Evolutionary conservation across 169 alveolate species (phyloP), one percentile per base, ranked within the genome.

Genomic region (Plasmodium berghei): DNA sequence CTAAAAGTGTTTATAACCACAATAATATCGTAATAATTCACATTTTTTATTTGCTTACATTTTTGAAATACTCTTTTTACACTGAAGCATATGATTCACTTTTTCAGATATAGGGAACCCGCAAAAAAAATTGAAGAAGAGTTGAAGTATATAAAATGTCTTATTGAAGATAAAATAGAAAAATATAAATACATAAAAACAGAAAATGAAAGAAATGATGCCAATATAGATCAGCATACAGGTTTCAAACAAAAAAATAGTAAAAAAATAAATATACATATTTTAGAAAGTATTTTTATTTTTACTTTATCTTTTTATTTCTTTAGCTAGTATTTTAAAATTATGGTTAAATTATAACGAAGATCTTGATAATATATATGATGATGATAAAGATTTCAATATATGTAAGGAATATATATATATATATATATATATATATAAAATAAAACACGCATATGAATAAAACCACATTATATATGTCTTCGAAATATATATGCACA

Each of bases 301-400:
- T 77, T 22, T 52, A 16, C 67, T 22, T 66, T 69, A 6, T 14
- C 58, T 24, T 45, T 9, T 22, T 22, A 34, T 56, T 54, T 2
- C 18, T 14, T 56, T 54, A 85, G 91, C 54, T 54, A 67, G 42
- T 70, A 58, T 85, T n/a, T 28, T 85, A 70, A 85, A 85, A 34
- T 70, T 70, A 63, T 85, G 91, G 91, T 72, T 52, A 46, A 58
- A 58, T 71, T 85, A 69, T 48, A 85, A 85, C 58, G 87, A 71
- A 5, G 45, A 85, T 26, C 73, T 85, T 9, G 91, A 85, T 85
- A 70, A 85, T 22, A 28, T 70, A 42, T 85, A 85, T 62, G 9
- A 18, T 9, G 91, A 85, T 58, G 91, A 85, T 56, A 62, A 54
- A 22, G 91, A 85, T 55, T 85, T 70, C 70, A 52, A 28, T 45